phyloP scores from a whole-genome alignment of 2,329 filamentous ascomycete species.

The Beauveria pseudobassiana region DNA sequence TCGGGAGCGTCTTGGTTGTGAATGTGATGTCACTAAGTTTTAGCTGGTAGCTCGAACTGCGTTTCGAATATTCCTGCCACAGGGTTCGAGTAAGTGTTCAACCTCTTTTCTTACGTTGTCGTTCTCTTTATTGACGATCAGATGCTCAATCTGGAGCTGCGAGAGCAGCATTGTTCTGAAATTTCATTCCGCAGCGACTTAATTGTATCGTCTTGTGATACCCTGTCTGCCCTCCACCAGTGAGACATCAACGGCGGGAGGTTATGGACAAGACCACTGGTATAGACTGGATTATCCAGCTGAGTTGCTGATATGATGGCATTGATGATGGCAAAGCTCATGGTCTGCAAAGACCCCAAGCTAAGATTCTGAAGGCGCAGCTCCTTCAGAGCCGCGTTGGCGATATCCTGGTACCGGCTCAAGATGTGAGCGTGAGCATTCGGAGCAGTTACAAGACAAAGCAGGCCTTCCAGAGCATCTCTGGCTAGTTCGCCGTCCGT shows the following conservation, averaged over 20 bases:
- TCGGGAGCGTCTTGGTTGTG: conserved; percentile 33
- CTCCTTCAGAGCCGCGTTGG: conserved; percentile 50
- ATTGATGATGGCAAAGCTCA: conserved; percentile 72
- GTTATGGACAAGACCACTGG: conserved; percentile 50
- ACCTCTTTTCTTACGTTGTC: conserved; percentile 39
- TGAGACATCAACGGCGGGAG: conserved; percentile 64
- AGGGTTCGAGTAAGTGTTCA: conserved; percentile 63
- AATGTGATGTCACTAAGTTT: conserved; percentile 72
- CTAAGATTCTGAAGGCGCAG: conserved; percentile 51
- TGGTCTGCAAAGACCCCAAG: conserved; percentile 57
- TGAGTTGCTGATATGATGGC: conserved; percentile 56
- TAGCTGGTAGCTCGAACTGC: conserved; percentile 63
- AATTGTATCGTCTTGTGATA: conserved; percentile 52
- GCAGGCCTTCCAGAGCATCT: conserved; percentile 53
- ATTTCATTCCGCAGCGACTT: conserved; percentile 68
- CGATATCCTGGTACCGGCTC: conserved; percentile 46
- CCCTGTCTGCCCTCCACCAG: conserved; percentile 69
- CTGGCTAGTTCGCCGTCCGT: conserved; percentile 27
- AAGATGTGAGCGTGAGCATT: conserved; percentile 6
- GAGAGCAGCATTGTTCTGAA: conserved; percentile 62
- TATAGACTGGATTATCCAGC: conserved; percentile 59
- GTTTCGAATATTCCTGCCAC: conserved; percentile 69
- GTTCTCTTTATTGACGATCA: conserved; percentile 38
- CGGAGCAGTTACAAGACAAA: conserved; percentile 18
- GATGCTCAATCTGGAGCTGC: conserved; percentile 53